Evolutionary conservation across 2,329 filamentous ascomycete genomes (phyloP), one percentile per base, ranked within the genome.

Genomic region (Paecilomyces formosus): DNA sequence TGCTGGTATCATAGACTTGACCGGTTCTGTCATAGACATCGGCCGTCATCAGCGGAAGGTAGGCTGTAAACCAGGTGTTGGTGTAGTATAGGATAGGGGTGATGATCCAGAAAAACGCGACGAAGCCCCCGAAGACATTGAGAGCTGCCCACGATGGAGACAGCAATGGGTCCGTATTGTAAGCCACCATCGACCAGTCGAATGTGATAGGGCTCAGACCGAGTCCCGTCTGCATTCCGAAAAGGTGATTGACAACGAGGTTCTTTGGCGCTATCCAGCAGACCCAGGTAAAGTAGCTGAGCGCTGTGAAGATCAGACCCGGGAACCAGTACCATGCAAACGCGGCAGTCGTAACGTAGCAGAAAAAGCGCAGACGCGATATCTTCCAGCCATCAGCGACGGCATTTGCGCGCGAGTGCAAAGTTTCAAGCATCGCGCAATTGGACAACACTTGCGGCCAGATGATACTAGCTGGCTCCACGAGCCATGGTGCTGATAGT

Each of bases 11-110:
- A 74, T 88, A 88, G 15, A 75, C 62, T 1, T 72, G 66, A 22
- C 83, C 85, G 0, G 78, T 84, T 63, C 86, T 86, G 72, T 87
- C 85, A 66, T 81, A 87, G 4, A 81, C 81, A 60, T 81, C 77
- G 13, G 79, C 79, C 45, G 79, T 82, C 65, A 82, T 80, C 24
- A 87, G 79, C 1, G 84, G 83, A 55, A 88, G 76, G 68, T 84
- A 85, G 61, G 82, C 79, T 28, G 82, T 73, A 60, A 61, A 70
- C 71, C 72, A 75, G 61, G 82, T 79, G 50, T 84, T 86, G 21
- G 84, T 72, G 60, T 74, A 76, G 57, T 72, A 74, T 2, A 76
- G 62, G 1, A 63, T 69, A 0, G 72, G 70, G 0, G 70, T 66
- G 6, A 74, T 65, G 15, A 66, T 62, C 57, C 67, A 66, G 58